Base-by-base conservation (phyloP, 129 eudicot genomes). In the Pulicaria dysenterica region DNA sequence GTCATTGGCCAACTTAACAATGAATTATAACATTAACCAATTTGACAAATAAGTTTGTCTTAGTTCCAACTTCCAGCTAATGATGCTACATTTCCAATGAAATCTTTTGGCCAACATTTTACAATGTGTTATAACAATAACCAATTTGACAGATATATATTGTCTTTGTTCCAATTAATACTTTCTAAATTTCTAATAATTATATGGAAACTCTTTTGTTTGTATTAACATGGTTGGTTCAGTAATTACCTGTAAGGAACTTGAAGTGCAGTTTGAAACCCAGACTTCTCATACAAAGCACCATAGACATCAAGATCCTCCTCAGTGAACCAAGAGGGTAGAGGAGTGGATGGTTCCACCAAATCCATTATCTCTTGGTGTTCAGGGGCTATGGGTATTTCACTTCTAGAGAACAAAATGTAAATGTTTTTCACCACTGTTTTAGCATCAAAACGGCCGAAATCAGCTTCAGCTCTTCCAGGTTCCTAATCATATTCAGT, bases 401-500 rank as follows among this genome's bases (percentile, higher is more conserved):
- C 91, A 53, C 81, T 80, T 55, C 48, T 78, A 13, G 85, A 85
- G 70, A 85, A 85, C 60, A 85, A 64, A 50, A 80, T 85, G 76
- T 83, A 85, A 17, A 85, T 73, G 66, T 80, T 85, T 44, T 51
- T 63, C 54, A 85, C 79, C 10, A 80, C 82, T 17, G 85, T 83
- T 72, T 80, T 86, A 38, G 78, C 81, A 64, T 74, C 83, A 64
- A 86, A 63, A 0, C 82, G 81, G 3, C 77, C 81, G 47, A 86
- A 86, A 61, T 86, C 91, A 62, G 87, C 83, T 72, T 86, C 87
- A 63, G 91, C 91, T 56, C 85, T 79, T 69, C 91, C 91, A 5
- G 70, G 69, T 75, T 86, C 87, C 91, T 86, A 14, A 14, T 40
- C 14, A 43, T 9, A 4, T 51, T 57, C n/a, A 42, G 3, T 53